A percentile compares a stretch with the other conserved stretches of the same genome.
Conservation (phyloP, 108 stramenopile genomes). For the Licmophora abbreviata region DNA sequence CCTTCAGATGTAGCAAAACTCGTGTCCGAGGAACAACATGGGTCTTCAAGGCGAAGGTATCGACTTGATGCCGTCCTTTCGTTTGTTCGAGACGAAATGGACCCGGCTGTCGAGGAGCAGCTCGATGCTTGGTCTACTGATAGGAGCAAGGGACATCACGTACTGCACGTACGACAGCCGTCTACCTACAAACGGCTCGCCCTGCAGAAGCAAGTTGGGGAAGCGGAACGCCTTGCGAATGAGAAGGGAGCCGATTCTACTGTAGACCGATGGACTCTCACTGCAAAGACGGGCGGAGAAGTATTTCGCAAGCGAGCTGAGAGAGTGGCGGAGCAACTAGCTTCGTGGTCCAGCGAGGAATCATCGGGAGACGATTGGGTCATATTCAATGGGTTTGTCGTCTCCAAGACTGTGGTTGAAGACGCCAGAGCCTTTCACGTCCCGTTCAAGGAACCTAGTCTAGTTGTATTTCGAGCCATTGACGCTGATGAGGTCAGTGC, state of each 20-base stretch:
- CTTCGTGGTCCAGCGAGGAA: neutral
- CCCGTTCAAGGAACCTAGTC: constrained; percentile 68
- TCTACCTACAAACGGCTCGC: constrained; percentile 23
- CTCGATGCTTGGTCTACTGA: too few species aligned
- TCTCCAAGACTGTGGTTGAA: constrained; percentile 38
- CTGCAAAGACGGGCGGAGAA: neutral
- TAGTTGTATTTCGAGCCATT: constrained; percentile 39
- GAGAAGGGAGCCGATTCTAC: constrained; percentile 1
- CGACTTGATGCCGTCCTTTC: constrained; percentile 55
- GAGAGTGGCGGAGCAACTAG: constrained; percentile 1
- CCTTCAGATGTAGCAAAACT: constrained; percentile 26
- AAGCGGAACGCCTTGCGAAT: neutral
- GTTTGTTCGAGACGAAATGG: constrained; percentile 28
- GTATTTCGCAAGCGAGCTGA: constrained; percentile 1
- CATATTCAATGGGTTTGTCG: constrained; percentile 73
- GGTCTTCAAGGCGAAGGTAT: constrained; percentile 31
- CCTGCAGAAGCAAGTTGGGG: constrained; percentile 22
- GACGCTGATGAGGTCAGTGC: constrained; percentile 8
- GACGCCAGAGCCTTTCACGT: constrained; percentile 75
- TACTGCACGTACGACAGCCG: constrained; percentile 55
- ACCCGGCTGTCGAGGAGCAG: constrained; percentile 3
- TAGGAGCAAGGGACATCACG: constrained; percentile 62
- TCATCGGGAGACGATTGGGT: constrained; percentile 41
- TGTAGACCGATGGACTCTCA: constrained; percentile 3
- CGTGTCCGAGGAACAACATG: constrained; percentile 5